Percentiles rank a stretch among this genome's conserved stretches.
Evolutionary conservation across 2,329 filamentous ascomycete species (phyloP).

Genomic region (Waltergamsia citrina): DNA sequence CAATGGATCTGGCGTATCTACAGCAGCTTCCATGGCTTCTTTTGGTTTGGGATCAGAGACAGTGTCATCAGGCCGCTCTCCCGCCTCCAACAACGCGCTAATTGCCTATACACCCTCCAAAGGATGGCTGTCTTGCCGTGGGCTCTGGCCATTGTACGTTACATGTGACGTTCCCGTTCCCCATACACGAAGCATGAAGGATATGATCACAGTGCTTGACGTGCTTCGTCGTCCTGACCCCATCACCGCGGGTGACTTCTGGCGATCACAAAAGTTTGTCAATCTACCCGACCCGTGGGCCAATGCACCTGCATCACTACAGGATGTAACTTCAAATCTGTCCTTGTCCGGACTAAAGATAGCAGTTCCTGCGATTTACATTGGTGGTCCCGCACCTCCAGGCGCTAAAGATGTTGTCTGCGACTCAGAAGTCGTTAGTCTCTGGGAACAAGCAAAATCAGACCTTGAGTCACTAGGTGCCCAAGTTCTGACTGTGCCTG

Average conservation of each 20-base stretch:
- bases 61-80: slow-evolving; percentile 44
- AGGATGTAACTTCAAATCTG: slow-evolving; percentile 14
- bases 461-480: slow-evolving; percentile 30
- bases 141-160: slow-evolving; percentile 44
- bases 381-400: slow-evolving; percentile 24
- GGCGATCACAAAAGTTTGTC: slow-evolving; percentile 38
- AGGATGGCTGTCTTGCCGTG: slow-evolving; percentile 39
- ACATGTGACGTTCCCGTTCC: slow-evolving; percentile 47
- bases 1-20: slow-evolving; percentile 43
- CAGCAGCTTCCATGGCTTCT: slow-evolving; percentile 36
- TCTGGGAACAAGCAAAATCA: slow-evolving; percentile 19
- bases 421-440: slow-evolving; percentile 10
- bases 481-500: slow-evolving; percentile 25
- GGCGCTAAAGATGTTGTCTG: slow-evolving; percentile 8
- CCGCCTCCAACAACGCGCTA: slow-evolving; percentile 46
- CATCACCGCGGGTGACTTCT: slow-evolving; percentile 38
- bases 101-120: slow-evolving; percentile 47
- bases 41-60: slow-evolving; percentile 48
- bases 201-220: slow-evolving; percentile 39
- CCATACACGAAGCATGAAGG: slow-evolving; percentile 37
- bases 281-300: slow-evolving; percentile 22
- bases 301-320: slow-evolving; percentile 11
- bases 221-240: slow-evolving; percentile 33
- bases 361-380: slow-evolving; percentile 40
- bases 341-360: slow-evolving; percentile 33